Evolutionary conservation across 1,284 basidiomycete species (phyloP).

Genomic region (Ceratobasidium sp.): DNA sequence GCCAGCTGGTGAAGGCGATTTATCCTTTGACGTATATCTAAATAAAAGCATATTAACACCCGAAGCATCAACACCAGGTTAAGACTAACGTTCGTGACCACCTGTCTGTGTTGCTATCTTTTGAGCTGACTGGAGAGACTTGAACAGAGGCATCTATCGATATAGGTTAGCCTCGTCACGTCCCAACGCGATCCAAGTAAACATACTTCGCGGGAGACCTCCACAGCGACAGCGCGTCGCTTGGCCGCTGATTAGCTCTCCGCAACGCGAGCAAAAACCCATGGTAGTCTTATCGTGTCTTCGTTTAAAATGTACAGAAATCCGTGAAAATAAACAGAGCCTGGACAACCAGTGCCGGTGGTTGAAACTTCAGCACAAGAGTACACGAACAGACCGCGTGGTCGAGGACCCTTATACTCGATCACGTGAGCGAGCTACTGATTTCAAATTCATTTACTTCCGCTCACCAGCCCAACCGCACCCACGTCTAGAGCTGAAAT

Average conservation of each 20-base stretch:
- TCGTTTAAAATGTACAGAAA: constrained; percentile 13
- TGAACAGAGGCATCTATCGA: constrained; percentile 41
- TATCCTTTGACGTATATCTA: constrained; percentile 45
- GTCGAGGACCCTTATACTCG: constrained; percentile 17
- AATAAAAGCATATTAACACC: constrained; percentile 23
- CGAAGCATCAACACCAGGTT: constrained; percentile 1
- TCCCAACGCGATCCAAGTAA: neutral
- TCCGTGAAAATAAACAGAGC: constrained; percentile 9
- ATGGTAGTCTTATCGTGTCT: constrained; percentile 26
- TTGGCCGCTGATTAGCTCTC: constrained; percentile 49
- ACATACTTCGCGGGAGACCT: constrained; percentile 40
- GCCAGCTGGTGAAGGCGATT: constrained; percentile 31
- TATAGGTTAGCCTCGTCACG: neutral
- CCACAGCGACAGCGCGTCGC: constrained; percentile 44
- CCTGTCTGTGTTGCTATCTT: constrained; percentile 34
- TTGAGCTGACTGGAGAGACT: constrained; percentile 33
- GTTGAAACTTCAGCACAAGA: constrained; percentile 29
- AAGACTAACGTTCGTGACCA: constrained; percentile 39
- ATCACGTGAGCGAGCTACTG: constrained; percentile 14
- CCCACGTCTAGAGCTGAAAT: constrained; percentile 58
- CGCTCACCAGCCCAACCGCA: constrained; percentile 19
- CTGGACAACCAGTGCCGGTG: constrained; percentile 37
- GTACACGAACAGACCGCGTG: constrained; percentile 42
- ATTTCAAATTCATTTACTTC: neutral
- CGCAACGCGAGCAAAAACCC: constrained; percentile 50